Evolutionary conservation across 768 basidiomycete species (phyloP).

Genomic region (Phlegmacium glaucopus): DNA sequence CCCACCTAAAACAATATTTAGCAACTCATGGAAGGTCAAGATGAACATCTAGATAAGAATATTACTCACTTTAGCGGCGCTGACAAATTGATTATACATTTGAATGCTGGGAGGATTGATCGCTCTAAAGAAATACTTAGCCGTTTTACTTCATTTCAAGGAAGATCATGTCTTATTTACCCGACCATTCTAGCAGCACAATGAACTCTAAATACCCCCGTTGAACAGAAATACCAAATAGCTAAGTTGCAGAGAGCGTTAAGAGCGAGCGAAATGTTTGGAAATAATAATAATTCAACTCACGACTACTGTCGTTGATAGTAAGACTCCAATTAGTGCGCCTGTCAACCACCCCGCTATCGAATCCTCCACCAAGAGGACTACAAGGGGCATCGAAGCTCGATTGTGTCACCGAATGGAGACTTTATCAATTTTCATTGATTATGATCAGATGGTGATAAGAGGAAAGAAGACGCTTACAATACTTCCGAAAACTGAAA

Average conservation of each 20-base stretch:
- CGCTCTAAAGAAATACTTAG: slow-evolving; percentile 18
- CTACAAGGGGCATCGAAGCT: slow-evolving; percentile 34
- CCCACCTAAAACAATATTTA: slow-evolving; percentile 16
- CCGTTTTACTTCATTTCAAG: not conserved
- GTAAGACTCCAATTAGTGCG: slow-evolving; percentile 31
- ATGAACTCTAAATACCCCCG: slow-evolving; percentile 31
- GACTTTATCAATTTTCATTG: slow-evolving; percentile 12
- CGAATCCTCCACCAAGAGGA: slow-evolving; percentile 38
- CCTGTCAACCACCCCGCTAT: slow-evolving; percentile 27
- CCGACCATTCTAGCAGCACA: slow-evolving; percentile 39
- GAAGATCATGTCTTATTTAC: slow-evolving; percentile 18
- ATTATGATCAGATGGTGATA: not conserved
- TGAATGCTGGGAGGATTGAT: slow-evolving; percentile 32
- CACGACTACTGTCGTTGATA: slow-evolving; percentile 29
- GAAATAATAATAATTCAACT: slow-evolving; percentile 10
- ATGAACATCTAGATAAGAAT: too few relatives aligned
- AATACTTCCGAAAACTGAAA: slow-evolving; percentile 37
- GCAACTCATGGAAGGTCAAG: not conserved
- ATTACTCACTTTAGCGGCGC: slow-evolving; percentile 28
- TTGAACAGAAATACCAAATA: slow-evolving; percentile 38
- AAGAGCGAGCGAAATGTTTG: not conserved
- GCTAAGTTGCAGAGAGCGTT: not conserved
- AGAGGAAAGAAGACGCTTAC: slow-evolving; percentile 16
- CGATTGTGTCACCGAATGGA: slow-evolving; percentile 40
- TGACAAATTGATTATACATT: slow-evolving; percentile 20